Conservation (phyloP, 1,284 basidiomycete genomes). For the Ceratobasidium sp. region DNA sequence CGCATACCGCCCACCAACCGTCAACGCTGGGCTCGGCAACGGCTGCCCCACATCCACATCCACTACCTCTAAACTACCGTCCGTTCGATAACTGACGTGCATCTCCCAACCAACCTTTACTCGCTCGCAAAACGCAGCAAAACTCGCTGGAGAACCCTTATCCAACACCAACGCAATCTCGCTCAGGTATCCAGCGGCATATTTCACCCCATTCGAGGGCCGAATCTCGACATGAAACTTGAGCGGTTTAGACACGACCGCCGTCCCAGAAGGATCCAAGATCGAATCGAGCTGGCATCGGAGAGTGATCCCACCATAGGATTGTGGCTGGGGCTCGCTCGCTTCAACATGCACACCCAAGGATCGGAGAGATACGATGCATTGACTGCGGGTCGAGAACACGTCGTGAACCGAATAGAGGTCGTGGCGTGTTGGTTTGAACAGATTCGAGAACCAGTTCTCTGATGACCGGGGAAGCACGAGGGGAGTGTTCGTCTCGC, state of each 20-base stretch:
- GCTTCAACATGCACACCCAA: slow-evolving; percentile 29
- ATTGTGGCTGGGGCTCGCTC: slow-evolving; percentile 15
- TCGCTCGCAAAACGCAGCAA: slow-evolving; percentile 73
- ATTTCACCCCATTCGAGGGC: slow-evolving; percentile 55
- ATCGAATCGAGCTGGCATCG: slow-evolving; percentile 23
- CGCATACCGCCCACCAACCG: slow-evolving; percentile 25
- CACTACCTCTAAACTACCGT: slow-evolving; percentile 21
- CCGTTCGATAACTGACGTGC: slow-evolving; percentile 49
- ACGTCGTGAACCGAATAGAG: slow-evolving; percentile 71
- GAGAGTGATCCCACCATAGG: slow-evolving; percentile 27
- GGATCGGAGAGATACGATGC: slow-evolving; percentile 51
- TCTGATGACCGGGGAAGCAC: slow-evolving; percentile 4
- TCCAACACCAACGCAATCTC: slow-evolving; percentile 76
- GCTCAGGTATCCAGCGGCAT: slow-evolving; percentile 59
- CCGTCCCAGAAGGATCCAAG: slow-evolving; percentile 61
- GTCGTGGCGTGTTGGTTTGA: slow-evolving; percentile 71
- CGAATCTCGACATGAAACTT: slow-evolving; percentile 80
- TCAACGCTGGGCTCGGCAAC: slow-evolving; percentile 29
- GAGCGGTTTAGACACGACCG: slow-evolving; percentile 65
- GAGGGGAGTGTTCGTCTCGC: neutral
- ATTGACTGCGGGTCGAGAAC: slow-evolving; percentile 73
- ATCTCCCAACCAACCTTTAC: slow-evolving; percentile 75
- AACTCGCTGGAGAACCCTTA: slow-evolving; percentile 79
- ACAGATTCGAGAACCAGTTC: slow-evolving; percentile 87
- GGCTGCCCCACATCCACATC: neutral